Evolutionary conservation across 1,284 basidiomycete genomes (phyloP).

Genomic region (Leccinum pallidistipes): DNA sequence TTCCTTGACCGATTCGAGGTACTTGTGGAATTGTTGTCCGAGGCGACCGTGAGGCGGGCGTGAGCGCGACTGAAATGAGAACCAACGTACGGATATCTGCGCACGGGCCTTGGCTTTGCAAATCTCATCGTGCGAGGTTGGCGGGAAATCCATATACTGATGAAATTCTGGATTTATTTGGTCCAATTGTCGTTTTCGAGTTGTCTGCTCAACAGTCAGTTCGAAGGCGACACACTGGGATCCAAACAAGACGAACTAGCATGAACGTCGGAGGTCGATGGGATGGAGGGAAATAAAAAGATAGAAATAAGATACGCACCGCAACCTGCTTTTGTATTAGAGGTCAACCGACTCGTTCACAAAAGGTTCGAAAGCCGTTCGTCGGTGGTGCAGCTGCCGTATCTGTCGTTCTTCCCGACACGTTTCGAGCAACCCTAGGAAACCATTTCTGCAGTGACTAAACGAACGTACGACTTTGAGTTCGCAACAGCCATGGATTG

Average conservation of each 20-base stretch:
- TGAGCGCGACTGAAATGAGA: constrained; percentile 29
- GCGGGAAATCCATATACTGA: constrained; percentile 27
- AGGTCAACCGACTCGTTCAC: constrained; percentile 38
- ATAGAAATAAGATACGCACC: constrained; percentile 28
- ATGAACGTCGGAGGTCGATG: neutral
- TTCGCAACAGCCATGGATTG: too few species aligned
- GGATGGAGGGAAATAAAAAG: neutral
- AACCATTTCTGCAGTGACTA: constrained; percentile 8
- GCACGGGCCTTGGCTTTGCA: constrained; percentile 38
- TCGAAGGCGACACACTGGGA: constrained; percentile 32
- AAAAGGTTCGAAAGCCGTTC: constrained; percentile 34
- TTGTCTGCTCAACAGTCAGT: constrained; percentile 38
- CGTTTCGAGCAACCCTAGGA: constrained; percentile 19
- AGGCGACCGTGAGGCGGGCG: neutral
- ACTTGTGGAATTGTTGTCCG: constrained; percentile 40
- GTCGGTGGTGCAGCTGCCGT: constrained; percentile 15
- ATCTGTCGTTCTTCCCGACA: neutral
- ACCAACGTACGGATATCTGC: constrained; percentile 41
- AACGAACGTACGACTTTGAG: constrained; percentile 5
- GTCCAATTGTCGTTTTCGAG: constrained; percentile 26
- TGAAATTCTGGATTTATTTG: constrained; percentile 26
- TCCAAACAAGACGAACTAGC: constrained; percentile 40
- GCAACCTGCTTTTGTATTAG: constrained; percentile 41
- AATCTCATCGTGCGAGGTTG: constrained; percentile 7
- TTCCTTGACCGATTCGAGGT: constrained; percentile 35